Conservation (phyloP, 2,329 filamentous ascomycete genomes). For the Cordyceps militaris region DNA sequence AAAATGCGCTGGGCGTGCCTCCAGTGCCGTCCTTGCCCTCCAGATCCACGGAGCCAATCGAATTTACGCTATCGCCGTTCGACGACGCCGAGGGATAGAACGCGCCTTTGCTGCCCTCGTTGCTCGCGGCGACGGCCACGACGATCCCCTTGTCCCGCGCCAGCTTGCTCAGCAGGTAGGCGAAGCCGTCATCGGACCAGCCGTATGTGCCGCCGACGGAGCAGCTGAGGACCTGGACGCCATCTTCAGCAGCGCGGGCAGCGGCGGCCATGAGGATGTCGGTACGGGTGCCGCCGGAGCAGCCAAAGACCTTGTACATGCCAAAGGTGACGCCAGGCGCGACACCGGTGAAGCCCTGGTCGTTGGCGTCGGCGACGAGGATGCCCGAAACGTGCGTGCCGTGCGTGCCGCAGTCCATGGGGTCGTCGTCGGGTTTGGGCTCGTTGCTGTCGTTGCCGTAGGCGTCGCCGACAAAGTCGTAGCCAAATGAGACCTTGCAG, state of each 20-base stretch:
- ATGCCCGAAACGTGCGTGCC: slow-evolving; percentile 41
- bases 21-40: slow-evolving; percentile 41
- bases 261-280: slow-evolving; percentile 37
- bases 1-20: slow-evolving; percentile 46
- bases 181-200: slow-evolving; percentile 22
- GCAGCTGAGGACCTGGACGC: slow-evolving; percentile 27
- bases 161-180: neutral
- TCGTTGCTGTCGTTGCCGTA: slow-evolving; percentile 18
- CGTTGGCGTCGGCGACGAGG: slow-evolving; percentile 49
- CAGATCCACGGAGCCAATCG: slow-evolving; percentile 15
- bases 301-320: slow-evolving; percentile 52
- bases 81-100: slow-evolving; percentile 15
- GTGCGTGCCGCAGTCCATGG: slow-evolving; percentile 35
- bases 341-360: slow-evolving; percentile 48
- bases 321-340: slow-evolving; percentile 50
- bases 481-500: slow-evolving; percentile 40
- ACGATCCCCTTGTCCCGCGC: slow-evolving; percentile 14
- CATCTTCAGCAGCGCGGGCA: slow-evolving; percentile 36
- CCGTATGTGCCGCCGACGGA: slow-evolving; percentile 22
- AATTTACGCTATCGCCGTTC: slow-evolving; percentile 13
- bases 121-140: slow-evolving; percentile 17
- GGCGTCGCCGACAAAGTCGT: slow-evolving; percentile 39
- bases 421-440: slow-evolving; percentile 33
- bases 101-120: slow-evolving; percentile 22
- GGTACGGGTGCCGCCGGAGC: slow-evolving; percentile 40